Conservation (phyloP, 2,329 filamentous ascomycete genomes). For the Beauveria sp. region DNA sequence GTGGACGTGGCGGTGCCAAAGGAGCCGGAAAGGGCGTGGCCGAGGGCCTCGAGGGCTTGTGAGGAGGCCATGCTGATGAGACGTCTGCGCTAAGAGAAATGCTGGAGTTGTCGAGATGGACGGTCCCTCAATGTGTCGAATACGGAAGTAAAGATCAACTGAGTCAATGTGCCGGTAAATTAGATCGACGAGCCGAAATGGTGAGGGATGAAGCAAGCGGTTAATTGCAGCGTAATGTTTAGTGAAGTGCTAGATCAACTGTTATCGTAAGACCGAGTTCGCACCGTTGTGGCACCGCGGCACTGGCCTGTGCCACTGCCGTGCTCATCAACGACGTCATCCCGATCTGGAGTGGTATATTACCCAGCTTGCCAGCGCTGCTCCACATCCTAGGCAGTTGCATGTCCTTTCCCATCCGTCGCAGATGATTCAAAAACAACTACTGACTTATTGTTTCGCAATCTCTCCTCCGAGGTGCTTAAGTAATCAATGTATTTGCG, state of each 20-base stretch:
- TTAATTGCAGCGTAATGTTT: not conserved
- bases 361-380: not conserved
- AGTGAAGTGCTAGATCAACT: not conserved
- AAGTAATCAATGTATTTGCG: not conserved
- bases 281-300: not conserved
- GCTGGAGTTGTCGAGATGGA: not conserved
- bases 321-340: not conserved
- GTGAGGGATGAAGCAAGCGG: not conserved
- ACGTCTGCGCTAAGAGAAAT: not conserved
- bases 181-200: no score
- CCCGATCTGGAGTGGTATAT: not conserved
- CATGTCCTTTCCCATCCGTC: not conserved
- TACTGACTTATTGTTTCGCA: not conserved
- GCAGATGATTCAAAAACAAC: not conserved
- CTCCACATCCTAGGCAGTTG: not conserved
- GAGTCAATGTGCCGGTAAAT: not conserved
- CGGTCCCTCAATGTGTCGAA: no score
- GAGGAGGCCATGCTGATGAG: slow-evolving; percentile 22
- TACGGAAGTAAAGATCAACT: no score
- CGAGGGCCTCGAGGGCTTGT: slow-evolving; percentile 59
- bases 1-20: slow-evolving; percentile 73
- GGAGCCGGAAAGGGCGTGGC: slow-evolving; percentile 75
- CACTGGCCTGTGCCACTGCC: not conserved
- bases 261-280: not conserved
- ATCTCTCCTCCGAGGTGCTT: not conserved